A percentile compares a stretch with the other conserved stretches of the same genome.
Evolutionary conservation across 169 alveolate genomes (phyloP).

Genomic region (Pseudocohnilembus persalinus): DNA sequence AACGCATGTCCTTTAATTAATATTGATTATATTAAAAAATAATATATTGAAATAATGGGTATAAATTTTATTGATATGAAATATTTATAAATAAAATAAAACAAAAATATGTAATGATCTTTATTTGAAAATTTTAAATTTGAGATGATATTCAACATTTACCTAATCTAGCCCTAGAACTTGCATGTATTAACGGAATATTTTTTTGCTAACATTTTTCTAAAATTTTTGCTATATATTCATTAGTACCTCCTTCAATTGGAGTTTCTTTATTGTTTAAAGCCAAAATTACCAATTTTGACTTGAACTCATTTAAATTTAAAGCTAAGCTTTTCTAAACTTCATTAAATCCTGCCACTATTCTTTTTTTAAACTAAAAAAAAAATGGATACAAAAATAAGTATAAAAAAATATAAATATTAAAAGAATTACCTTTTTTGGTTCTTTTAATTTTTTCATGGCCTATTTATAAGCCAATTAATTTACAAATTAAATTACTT

Average conservation of each 20-base stretch:
- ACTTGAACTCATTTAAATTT: conserved; percentile 17
- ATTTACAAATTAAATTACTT: conserved; percentile 16
- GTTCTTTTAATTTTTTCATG: conserved; percentile 42
- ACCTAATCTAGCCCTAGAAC: conserved; percentile 38
- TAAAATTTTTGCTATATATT: conserved; percentile 22
- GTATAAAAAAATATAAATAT: too few relatives aligned
- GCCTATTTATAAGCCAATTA: conserved; percentile 34
- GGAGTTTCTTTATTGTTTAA: conserved; percentile 30
- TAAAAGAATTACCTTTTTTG: conserved; percentile 14
- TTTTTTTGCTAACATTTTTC: conserved; percentile 10
- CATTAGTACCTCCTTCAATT: conserved; percentile 37
- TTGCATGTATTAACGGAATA: conserved; percentile 25
- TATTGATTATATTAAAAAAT: neutral
- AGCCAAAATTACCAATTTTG: conserved; percentile 31
- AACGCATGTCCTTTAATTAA: conserved; percentile 31
- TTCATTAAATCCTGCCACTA: conserved; percentile 44
- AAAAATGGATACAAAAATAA: too few relatives aligned
- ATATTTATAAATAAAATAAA: too few relatives aligned
- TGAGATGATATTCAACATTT: neutral
- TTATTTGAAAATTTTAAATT: too few relatives aligned
- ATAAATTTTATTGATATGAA: too few relatives aligned
- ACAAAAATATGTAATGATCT: too few relatives aligned
- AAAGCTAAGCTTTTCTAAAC: conserved; percentile 8
- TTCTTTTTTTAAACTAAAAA: conserved; percentile 31
- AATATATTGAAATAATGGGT: neutral